A percentile compares a stretch with the other conserved stretches of the same genome.
phyloP scores from a whole-genome alignment of 2,329 filamentous ascomycete genomes.

The Cordyceps militaris region DNA sequence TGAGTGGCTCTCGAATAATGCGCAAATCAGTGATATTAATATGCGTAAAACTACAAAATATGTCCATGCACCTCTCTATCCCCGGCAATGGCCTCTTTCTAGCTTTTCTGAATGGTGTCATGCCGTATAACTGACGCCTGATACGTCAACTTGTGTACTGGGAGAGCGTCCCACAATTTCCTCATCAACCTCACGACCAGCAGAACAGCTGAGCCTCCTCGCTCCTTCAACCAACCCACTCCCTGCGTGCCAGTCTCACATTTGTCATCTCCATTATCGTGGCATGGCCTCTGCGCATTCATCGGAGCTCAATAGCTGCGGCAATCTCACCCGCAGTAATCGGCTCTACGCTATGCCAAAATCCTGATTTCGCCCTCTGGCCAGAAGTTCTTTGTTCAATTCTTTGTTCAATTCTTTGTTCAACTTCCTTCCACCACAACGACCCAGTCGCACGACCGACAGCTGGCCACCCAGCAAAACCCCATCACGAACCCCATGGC shows the following conservation, averaged over 20 bases:
- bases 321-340: neutral
- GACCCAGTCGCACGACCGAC: neutral
- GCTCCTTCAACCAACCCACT: neutral
- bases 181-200: neutral
- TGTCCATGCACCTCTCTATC: too few relatives aligned
- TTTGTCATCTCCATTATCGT: conserved; percentile 2
- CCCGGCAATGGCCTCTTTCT: too few relatives aligned
- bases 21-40: too few relatives aligned
- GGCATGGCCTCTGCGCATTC: neutral
- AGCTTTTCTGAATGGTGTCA: too few relatives aligned
- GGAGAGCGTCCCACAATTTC: neutral
- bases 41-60: too few relatives aligned
- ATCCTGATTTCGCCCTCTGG: conserved; percentile 2
- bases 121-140: too few relatives aligned
- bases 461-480: neutral
- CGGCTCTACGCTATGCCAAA: neutral
- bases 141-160: too few relatives aligned
- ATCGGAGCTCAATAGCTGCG: neutral
- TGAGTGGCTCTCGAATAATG: too few relatives aligned
- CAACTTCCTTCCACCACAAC: neutral
- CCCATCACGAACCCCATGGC: conserved; percentile 2
- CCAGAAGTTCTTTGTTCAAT: neutral
- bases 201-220: neutral
- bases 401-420: neutral
- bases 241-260: conserved; percentile 5